A percentile compares a stretch with the other conserved stretches of the same genome.
These are phyloP conservation scores for Plectranthus barbatus DNA, from an alignment of 257 asterid genomes.

Conservation along the genomic window DNA sequence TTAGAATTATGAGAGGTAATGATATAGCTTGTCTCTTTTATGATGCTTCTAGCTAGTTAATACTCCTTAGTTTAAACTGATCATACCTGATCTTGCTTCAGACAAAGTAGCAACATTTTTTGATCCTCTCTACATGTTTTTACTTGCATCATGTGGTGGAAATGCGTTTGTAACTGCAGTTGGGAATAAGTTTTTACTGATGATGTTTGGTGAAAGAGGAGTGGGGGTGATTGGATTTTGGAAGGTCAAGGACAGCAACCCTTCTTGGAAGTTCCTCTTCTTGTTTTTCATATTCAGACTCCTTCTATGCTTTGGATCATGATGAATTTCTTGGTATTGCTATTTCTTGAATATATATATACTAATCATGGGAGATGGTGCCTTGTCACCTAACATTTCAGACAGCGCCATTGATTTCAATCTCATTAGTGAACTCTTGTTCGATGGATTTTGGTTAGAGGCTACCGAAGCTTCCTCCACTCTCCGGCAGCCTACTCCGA, in stretches of 20 bases:
- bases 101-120: no score
- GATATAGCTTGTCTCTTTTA: neutral
- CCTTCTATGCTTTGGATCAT: slow-evolving; percentile 43
- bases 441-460: slow-evolving; percentile 68
- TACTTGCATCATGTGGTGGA: neutral
- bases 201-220: slow-evolving; percentile 26
- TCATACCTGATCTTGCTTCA: neutral
- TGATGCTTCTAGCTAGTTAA: no score
- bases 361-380: slow-evolving; percentile 46
- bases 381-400: slow-evolving; percentile 26
- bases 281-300: slow-evolving; percentile 38
- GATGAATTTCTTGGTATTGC: neutral
- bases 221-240: slow-evolving; percentile 33
- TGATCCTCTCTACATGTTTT: no score
- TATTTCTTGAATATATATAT: slow-evolving; percentile 11
- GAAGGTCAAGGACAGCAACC: slow-evolving; percentile 39
- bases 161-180: slow-evolving; percentile 28
- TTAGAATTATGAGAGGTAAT: slow-evolving; percentile 11
- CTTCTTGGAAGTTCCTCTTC: slow-evolving; percentile 42
- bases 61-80: neutral
- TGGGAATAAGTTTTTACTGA: slow-evolving; percentile 23
- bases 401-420: slow-evolving; percentile 33
- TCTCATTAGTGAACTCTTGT: slow-evolving; percentile 48
- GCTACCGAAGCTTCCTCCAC: slow-evolving; percentile 41
- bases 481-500: slow-evolving; percentile 27